Evolutionary conservation across 208 protist species (phyloP), one percentile per base, ranked within the genome.

Genomic region (Naegleria fowleri): DNA sequence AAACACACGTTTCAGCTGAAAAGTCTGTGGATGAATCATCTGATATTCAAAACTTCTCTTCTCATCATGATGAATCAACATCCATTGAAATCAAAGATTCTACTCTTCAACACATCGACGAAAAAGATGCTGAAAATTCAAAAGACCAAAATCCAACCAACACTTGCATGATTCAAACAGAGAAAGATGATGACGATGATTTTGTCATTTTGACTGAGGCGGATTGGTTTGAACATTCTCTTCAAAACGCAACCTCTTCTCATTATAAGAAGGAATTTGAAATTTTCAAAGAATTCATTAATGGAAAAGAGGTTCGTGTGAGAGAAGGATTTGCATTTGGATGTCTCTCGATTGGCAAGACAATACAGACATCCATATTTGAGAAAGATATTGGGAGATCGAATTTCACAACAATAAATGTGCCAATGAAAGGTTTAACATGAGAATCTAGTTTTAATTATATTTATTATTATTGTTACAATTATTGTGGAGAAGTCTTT

Each of bases 341-440:
- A 87, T 52, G 39, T 87, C 0, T n/a, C 15, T 7, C 40, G 43
- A 36, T 51, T 87, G 83, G 29, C 83, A 9, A 41, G 33, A 40
- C 33, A 36, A n/a, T 87, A 87, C 15, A 0, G 33, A 1, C 83
- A 87, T 52, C 83, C 83, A 52, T 87, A 87, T 87, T 87, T 87
- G 41, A 87, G 83, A 51, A 87, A 51, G 83, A 16, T 51, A n/a
- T 15, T 52, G 9, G 52, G 83, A 48, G 43, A 48, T 7, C 1
- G 43, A 48, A 9, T 48, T 48, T 48, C 43, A 48, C 43, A 48
- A 48, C 43, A 48, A 48, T 48, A 48, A 48, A 48, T 48, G 43
- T 48, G 43, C n/a, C n/a, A n/a, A n/a, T n/a, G n/a, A n/a, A n/a
- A n/a, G n/a, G n/a, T n/a, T n/a, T n/a, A n/a, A n/a, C n/a, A n/a